Base-by-base conservation (phyloP, 139 green algal species). In the Chlorella sp. region DNA sequence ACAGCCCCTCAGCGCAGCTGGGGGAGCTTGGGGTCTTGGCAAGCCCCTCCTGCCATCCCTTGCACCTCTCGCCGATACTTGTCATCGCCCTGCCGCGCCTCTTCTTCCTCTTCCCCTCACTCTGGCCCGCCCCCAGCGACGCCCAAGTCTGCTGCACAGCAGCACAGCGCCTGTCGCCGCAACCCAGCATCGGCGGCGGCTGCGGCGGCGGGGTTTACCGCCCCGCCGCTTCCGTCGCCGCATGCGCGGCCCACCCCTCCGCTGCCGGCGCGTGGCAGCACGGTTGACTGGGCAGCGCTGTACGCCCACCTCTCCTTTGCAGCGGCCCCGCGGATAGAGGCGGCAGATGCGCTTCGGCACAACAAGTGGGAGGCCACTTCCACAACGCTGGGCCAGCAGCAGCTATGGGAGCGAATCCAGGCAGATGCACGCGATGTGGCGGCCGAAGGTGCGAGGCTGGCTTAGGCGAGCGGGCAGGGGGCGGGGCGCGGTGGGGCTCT, bases 341-440 rank as follows among this genome's bases (percentile, higher is more conserved):
- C 84, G 7, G 84, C 87, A 2, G 89, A 92, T 5, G 90, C 90
- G 12, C 69, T 92, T 42, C 30, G 57, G 9, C 64, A 69, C 75
- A 87, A 83, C 66, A 93, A 94, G 36, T 97, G 95, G 95, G 83
- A 87, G 42, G 87, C 88, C 0, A 60, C 90, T 60, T 75, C 88
- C 9, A 92, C 95, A 81, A 95, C 97, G 84, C 73, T 95, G 34
- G 83, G 75, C 37, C 93, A 93, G 87, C 73, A 93, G 64, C 60
- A 94, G 86, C 88, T 98, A 2, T 98, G 96, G 96, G 68, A 89
- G n/a, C 87, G 84, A 21, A 94, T 98, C 1, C 88, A 92, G 0
- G 64, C 93, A 26, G 95, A 98, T 85, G 95, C 94, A 16, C 84
- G 84, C 12, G 84, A 88, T 4, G 84, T 88, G 66, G 84, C 84